These are phyloP conservation scores for Ormosia semicastrata DNA, from an alignment of 306 rosid species.

Conservation along the genomic window DNA sequence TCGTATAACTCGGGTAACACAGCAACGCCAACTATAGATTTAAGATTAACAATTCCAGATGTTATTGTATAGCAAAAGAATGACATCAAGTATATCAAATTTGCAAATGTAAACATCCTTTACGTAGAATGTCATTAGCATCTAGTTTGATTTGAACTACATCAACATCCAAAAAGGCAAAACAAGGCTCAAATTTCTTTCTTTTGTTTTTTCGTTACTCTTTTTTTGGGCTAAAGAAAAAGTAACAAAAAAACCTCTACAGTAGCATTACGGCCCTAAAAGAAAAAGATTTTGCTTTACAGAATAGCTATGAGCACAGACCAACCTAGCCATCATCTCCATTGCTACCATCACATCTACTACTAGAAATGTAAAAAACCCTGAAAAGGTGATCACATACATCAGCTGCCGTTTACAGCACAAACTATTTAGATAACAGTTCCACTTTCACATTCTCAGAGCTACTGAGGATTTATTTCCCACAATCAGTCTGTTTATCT, in stretches of 20 bases:
- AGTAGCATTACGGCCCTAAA: neutral
- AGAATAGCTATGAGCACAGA: neutral
- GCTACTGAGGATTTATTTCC: conserved; percentile 13
- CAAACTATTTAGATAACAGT: neutral
- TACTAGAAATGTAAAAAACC: neutral
- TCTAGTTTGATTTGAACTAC: neutral
- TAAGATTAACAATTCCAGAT: neutral
- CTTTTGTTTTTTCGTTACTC: neutral
- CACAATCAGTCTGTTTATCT: neutral
- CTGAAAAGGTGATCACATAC: neutral
- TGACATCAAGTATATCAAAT: neutral
- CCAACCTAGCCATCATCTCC: neutral
- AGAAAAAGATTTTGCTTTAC: neutral
- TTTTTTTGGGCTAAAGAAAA: neutral
- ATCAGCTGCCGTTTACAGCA: neutral
- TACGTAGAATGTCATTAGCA: neutral
- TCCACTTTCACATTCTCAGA: conserved; percentile 21
- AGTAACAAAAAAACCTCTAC: neutral
- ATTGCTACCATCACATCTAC: neutral
- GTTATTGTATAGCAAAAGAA: neutral
- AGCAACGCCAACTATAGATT: neutral
- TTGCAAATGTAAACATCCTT: neutral
- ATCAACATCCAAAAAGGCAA: neutral
- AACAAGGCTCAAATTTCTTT: neutral
- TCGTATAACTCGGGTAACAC: conserved; percentile 9